phyloP scores from a whole-genome alignment of 208 protist genomes.

The Crithidia fasciculata region DNA sequence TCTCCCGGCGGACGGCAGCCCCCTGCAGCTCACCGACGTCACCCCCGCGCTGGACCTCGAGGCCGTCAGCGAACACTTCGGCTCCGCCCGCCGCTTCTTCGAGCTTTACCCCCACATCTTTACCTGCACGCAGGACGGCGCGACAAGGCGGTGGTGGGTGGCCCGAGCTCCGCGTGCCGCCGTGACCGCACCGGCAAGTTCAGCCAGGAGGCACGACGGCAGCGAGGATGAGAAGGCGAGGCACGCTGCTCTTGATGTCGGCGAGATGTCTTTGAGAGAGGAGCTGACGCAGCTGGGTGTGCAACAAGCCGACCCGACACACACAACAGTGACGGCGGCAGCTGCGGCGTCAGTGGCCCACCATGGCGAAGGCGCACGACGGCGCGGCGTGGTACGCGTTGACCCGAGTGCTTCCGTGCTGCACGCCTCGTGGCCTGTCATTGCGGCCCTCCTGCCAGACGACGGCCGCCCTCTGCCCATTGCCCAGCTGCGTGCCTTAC shows the following conservation, averaged over 20 bases:
- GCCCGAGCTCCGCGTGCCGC: background rate
- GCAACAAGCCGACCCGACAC: background rate
- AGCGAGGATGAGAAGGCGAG: background rate
- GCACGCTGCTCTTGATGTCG: constrained; percentile 16
- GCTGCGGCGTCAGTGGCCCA: too few species aligned
- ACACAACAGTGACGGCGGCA: background rate
- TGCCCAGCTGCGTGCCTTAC: constrained; percentile 24
- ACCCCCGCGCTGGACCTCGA: constrained; percentile 61
- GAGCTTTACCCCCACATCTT: constrained; percentile 58
- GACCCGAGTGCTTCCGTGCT: too few species aligned
- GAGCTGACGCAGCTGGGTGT: constrained; percentile 18
- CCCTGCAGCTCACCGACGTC: constrained; percentile 59
- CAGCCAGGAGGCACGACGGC: background rate
- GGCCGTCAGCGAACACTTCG: constrained; percentile 49
- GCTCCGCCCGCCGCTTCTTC: constrained; percentile 64
- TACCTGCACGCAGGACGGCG: constrained; percentile 22
- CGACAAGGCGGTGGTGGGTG: constrained; percentile 52
- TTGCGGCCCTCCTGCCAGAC: constrained; percentile 21
- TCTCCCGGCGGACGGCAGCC: constrained; percentile 58
- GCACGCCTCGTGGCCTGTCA: constrained; percentile 7
- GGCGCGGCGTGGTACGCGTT: background rate
- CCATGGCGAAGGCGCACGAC: background rate
- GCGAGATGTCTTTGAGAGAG: constrained; percentile 28
- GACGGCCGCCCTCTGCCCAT: constrained; percentile 32
- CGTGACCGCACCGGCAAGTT: background rate